phyloP scores from a whole-genome alignment of 495 filamentous ascomycete genomes.

The Immersiella caudata region DNA sequence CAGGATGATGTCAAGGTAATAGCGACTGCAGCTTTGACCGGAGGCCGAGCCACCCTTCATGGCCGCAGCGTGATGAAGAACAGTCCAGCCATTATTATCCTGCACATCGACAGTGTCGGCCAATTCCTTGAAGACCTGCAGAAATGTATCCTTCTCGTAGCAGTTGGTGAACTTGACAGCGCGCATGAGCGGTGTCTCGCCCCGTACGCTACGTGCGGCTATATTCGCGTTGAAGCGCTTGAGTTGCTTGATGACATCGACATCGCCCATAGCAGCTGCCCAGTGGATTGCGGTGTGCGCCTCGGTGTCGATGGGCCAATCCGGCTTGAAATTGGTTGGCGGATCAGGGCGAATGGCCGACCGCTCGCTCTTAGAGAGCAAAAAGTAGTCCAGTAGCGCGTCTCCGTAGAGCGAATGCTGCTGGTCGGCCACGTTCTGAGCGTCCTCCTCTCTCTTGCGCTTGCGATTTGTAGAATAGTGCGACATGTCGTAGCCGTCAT shows the following conservation, averaged over 20 bases:
- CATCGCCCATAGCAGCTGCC: slow-evolving; percentile 97
- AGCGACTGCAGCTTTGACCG: slow-evolving; percentile 81
- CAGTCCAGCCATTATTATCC: slow-evolving; percentile 77
- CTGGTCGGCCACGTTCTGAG: slow-evolving; percentile 71
- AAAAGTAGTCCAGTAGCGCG: slow-evolving; percentile 91
- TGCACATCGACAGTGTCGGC: slow-evolving; percentile 71
- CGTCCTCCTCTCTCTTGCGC: slow-evolving; percentile 71
- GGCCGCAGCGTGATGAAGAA: slow-evolving; percentile 89
- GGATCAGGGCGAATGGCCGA: slow-evolving; percentile 72
- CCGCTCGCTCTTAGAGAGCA: slow-evolving; percentile 71
- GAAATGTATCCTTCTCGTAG: slow-evolving; percentile 86
- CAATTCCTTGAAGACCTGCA: slow-evolving; percentile 75
- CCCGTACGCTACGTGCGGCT: slow-evolving; percentile 69
- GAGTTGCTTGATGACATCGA: slow-evolving; percentile 84
- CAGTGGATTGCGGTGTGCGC: slow-evolving; percentile 91
- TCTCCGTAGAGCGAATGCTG: slow-evolving; percentile 89
- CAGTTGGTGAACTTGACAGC: slow-evolving; percentile 95
- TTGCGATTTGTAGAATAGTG: slow-evolving; percentile 73
- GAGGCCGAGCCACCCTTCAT: slow-evolving; percentile 72
- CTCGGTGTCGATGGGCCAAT: slow-evolving; percentile 86
- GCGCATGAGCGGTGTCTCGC: slow-evolving; percentile 94
- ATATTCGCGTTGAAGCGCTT: slow-evolving; percentile 73
- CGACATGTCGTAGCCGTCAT: slow-evolving; percentile 68
- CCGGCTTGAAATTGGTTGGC: slow-evolving; percentile 79
- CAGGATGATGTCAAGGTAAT: slow-evolving; percentile 90